Percentiles rank a stretch among this genome's conserved stretches.
phyloP scores from a whole-genome alignment of 768 basidiomycete genomes.

The Suillus placidus region DNA sequence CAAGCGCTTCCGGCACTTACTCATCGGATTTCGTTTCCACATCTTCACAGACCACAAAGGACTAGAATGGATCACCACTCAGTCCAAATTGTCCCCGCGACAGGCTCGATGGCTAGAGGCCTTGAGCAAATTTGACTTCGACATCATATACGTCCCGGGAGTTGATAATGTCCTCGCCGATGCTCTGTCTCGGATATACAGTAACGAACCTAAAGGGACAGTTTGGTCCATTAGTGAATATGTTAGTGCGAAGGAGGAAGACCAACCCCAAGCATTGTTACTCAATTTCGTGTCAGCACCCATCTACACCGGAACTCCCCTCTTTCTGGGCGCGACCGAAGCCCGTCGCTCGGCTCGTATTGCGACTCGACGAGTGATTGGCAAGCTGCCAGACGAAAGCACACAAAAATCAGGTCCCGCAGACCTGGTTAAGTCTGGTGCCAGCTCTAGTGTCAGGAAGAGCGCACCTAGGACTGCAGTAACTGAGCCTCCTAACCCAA shows the following conservation, averaged over 20 bases:
- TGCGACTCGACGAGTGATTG: no score
- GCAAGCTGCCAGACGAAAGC: no score
- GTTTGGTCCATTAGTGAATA: conserved; percentile 21
- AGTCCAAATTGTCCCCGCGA: conserved; percentile 13
- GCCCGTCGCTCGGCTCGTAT: no score
- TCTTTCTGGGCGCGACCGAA: no score
- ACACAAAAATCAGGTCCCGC: no score
- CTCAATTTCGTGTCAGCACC: conserved; percentile 14
- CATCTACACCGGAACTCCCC: conserved; percentile 7
- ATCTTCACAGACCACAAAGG: conserved; percentile 33
- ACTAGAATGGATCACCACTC: conserved; percentile 30
- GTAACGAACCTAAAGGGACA: conserved; percentile 14
- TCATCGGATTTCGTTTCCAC: conserved; percentile 22
- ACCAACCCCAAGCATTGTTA: no score
- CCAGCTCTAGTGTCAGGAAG: no score
- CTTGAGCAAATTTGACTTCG: conserved; percentile 29
- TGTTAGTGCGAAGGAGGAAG: conserved; percentile 17
- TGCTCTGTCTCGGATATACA: conserved; percentile 31
- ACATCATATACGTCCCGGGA: conserved; percentile 27
- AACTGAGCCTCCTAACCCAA: no score
- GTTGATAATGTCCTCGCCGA: conserved; percentile 21
- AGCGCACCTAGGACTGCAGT: no score
- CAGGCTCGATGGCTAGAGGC: conserved; percentile 33
- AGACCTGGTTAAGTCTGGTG: no score
- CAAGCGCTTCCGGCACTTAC: conserved; percentile 28